Base-by-base conservation (phyloP, 352 stramenopile genomes). In the Thraustotheca clavata region DNA sequence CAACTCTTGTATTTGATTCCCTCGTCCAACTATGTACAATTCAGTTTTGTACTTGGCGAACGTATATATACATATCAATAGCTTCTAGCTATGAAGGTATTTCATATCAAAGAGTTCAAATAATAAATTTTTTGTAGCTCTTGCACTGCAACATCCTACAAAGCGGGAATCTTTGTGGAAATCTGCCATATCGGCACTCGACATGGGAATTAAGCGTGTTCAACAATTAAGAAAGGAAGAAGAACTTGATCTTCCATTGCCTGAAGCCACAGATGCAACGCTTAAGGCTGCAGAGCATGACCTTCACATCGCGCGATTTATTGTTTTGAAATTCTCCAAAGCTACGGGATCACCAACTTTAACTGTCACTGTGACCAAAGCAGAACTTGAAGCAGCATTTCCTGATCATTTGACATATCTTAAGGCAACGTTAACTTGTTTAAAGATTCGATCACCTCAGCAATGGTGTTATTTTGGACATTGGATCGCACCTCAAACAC, bases 161-260 rank as follows among this genome's bases (percentile, higher is more conserved):
- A 62, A 71, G 26, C 49, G 49, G 31, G 43, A 59, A 0, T 22
- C 16, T 14, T 59, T 79, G 32, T n/a, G 60, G 1, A 79, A 83
- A 27, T 73, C 79, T 0, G 72, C 76, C 16, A 29, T 74, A 9
- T 60, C 67, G 3, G 87, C 80, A 35, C 77, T 79, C n/a, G 67
- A 76, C 31, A 72, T 76, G 29, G 73, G 77, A 0, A 66, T 75
- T 0, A 59, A 69, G 46, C 32, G 47, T 3, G 81, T 89, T 7
- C 54, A 74, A 16, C 71, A 72, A 6, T 54, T 93, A 2, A 71
- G 76, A 16, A 87, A 86, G 31, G 83, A 91, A 70, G 83, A 91
- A 72, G 83, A 89, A 50, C 70, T 89, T 9, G 81, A 93, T 38
- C 36, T 83, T 27, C 83, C 81, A 5, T 29, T 93, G 7, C 76